Percentiles rank a stretch among this genome's conserved stretches.
Evolutionary conservation across 106 monocot species (phyloP).

Genomic region (Dioscorea zingiberensis): DNA sequence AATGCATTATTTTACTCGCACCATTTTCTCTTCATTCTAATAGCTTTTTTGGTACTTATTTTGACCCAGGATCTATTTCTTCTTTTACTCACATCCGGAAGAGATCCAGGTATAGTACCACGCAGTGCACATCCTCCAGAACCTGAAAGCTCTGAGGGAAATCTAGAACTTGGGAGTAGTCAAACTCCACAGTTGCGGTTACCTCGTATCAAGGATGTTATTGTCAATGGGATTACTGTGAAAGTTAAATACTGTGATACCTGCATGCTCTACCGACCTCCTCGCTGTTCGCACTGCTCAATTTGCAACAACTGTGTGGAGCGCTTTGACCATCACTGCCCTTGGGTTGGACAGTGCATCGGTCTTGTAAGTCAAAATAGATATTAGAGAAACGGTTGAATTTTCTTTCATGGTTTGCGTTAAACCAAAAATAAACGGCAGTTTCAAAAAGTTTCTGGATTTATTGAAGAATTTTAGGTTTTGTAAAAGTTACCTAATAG

Average conservation of each 20-base stretch:
- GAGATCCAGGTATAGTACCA: slow-evolving; percentile 89
- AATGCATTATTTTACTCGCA: too few relatives aligned
- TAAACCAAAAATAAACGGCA: too few relatives aligned
- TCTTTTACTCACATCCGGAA: slow-evolving; percentile 64
- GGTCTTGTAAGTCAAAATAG: slow-evolving; percentile 59
- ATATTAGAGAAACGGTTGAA: background rate
- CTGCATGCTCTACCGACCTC: slow-evolving; percentile 96
- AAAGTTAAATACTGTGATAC: slow-evolving; percentile 94
- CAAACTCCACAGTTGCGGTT: slow-evolving; percentile 82
- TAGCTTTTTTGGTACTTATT: background rate
- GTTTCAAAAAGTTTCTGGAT: too few relatives aligned
- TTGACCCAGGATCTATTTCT: slow-evolving; percentile 55
- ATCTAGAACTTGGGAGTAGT: slow-evolving; percentile 26
- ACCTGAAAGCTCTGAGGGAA: slow-evolving; percentile 52
- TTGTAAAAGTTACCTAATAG: too few relatives aligned
- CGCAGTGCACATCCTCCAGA: slow-evolving; percentile 84
- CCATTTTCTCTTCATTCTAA: background rate
- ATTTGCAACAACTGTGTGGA: slow-evolving; percentile 94
- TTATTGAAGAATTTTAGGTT: too few relatives aligned
- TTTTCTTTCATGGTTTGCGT: too few relatives aligned
- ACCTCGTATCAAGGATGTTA: slow-evolving; percentile 78
- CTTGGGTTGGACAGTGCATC: slow-evolving; percentile 98
- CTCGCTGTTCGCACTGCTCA: slow-evolving; percentile 93
- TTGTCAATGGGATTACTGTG: slow-evolving; percentile 79
- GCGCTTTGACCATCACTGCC: slow-evolving; percentile 95